A percentile compares a stretch with the other conserved stretches of the same genome.
Evolutionary conservation across 2,329 filamentous ascomycete species (phyloP).

Genomic region (Dactylellina leptospora): DNA sequence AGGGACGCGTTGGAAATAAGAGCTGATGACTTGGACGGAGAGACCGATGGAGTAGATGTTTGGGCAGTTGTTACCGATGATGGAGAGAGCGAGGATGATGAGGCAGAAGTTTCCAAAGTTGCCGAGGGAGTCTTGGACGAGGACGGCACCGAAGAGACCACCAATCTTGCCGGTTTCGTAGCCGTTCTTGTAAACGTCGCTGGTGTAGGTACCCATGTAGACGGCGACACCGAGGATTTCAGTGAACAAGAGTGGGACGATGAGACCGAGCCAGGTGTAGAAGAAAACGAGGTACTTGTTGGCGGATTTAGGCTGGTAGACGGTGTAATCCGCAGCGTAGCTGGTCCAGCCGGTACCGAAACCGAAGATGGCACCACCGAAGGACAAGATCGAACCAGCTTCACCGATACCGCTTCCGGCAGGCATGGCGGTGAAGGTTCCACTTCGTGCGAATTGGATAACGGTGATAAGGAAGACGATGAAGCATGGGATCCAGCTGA

Average conservation of each 20-base stretch:
- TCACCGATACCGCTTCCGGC: constrained; percentile 69
- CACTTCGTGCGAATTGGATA: constrained; percentile 73
- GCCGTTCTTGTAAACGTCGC: constrained; percentile 66
- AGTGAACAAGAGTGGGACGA: constrained; percentile 76
- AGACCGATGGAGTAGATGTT: constrained; percentile 77
- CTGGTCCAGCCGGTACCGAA: constrained; percentile 78
- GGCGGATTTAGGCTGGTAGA: constrained; percentile 74
- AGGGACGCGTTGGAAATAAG: constrained; percentile 69
- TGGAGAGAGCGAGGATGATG: constrained; percentile 72
- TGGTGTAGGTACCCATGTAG: constrained; percentile 70
- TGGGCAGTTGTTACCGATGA: constrained; percentile 75
- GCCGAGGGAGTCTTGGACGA: constrained; percentile 69
- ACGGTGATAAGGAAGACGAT: constrained; percentile 75
- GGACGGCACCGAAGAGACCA: constrained; percentile 72
- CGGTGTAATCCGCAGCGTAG: constrained; percentile 80
- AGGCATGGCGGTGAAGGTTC: constrained; percentile 71
- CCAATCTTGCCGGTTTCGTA: constrained; percentile 70
- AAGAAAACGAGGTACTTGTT: constrained; percentile 72
- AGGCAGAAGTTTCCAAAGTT: constrained; percentile 77
- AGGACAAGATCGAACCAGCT: constrained; percentile 71
- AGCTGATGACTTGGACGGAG: constrained; percentile 72
- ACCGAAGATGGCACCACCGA: constrained; percentile 72
- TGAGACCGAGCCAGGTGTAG: constrained; percentile 74
- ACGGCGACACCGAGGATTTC: constrained; percentile 77
- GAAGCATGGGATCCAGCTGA: constrained; percentile 75